Conservation (phyloP, 208 protist genomes). For the Blechomonas ayalai region DNA sequence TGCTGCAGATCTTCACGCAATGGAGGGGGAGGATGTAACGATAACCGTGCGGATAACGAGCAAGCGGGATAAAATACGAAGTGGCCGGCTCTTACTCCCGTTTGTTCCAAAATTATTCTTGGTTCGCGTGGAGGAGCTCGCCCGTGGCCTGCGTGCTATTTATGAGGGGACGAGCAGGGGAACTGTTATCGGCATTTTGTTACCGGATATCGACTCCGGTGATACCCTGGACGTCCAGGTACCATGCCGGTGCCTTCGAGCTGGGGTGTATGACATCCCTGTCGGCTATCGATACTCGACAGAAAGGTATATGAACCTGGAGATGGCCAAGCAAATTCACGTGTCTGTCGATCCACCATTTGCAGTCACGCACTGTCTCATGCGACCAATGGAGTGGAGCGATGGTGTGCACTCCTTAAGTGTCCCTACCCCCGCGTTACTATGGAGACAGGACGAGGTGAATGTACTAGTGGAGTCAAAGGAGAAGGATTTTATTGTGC, state of each 20-base stretch:
- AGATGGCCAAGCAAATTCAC: conserved; percentile 12
- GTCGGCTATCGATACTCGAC: conserved; percentile 17
- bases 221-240: conserved; percentile 9
- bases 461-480: conserved; percentile 25
- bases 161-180: not conserved
- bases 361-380: conserved; percentile 16
- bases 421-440: conserved; percentile 9
- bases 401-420: conserved; percentile 3
- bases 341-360: conserved; percentile 27
- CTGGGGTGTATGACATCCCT: conserved; percentile 25
- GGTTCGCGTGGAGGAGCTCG: conserved; percentile 2
- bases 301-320: conserved; percentile 12
- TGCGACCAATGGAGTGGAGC: conserved; percentile 10
- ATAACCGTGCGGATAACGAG: conserved; percentile 26
- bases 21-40: conserved; percentile 47
- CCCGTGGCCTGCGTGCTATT: conserved; percentile 6
- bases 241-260: conserved; percentile 16
- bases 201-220: conserved; percentile 11
- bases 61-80: conserved; percentile 7
- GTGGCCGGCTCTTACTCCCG: conserved; percentile 26
- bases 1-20: conserved; percentile 20
- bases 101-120: conserved; percentile 13
- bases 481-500: not conserved
- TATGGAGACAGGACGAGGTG: conserved; percentile 20
- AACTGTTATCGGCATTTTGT: conserved; percentile 3